Conservation (phyloP, 2,329 filamentous ascomycete species). For the Sporothrix pseudoabietina region DNA sequence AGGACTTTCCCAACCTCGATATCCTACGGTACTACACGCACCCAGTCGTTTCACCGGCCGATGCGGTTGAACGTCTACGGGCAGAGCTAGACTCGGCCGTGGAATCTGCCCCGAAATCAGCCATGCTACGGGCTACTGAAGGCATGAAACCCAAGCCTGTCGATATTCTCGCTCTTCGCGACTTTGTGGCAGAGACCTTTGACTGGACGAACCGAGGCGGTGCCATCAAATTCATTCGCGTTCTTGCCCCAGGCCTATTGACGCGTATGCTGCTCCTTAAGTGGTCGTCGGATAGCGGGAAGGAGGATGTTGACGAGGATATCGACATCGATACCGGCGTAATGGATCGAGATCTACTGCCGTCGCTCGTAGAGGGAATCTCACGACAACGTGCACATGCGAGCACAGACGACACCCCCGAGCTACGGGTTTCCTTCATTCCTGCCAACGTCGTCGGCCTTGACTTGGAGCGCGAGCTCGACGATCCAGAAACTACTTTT, state of each 20-base stretch:
- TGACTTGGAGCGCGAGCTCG: conserved; percentile 69
- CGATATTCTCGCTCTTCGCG: conserved; percentile 67
- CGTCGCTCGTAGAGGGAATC: conserved; percentile 63
- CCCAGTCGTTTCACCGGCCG: conserved; percentile 71
- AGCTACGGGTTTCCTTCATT: conserved; percentile 76
- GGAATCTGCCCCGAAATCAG: background rate
- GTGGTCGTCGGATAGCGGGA: conserved; percentile 23
- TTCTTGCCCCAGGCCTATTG: conserved; percentile 75
- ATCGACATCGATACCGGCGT: background rate
- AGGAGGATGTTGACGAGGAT: conserved; percentile 33
- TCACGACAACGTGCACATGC: conserved; percentile 69
- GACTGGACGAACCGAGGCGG: conserved; percentile 81
- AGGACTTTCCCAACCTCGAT: conserved; percentile 76
- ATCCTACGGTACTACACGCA: conserved; percentile 86
- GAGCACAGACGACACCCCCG: conserved; percentile 72
- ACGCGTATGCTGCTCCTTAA: conserved; percentile 52
- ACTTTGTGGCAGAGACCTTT: conserved; percentile 77
- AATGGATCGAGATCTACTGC: background rate
- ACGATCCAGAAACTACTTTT: conserved; percentile 45
- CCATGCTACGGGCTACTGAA: background rate
- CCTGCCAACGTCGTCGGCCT: conserved; percentile 77
- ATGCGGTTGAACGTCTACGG: conserved; percentile 57
- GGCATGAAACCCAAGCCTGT: conserved; percentile 49
- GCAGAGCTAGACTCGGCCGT: conserved; percentile 59
- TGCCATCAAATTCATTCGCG: conserved; percentile 80